A percentile compares a stretch with the other conserved stretches of the same genome.
Evolutionary conservation across 2,329 filamentous ascomycete species (phyloP).

Genomic region (Neophaeococcomyces aloes): DNA sequence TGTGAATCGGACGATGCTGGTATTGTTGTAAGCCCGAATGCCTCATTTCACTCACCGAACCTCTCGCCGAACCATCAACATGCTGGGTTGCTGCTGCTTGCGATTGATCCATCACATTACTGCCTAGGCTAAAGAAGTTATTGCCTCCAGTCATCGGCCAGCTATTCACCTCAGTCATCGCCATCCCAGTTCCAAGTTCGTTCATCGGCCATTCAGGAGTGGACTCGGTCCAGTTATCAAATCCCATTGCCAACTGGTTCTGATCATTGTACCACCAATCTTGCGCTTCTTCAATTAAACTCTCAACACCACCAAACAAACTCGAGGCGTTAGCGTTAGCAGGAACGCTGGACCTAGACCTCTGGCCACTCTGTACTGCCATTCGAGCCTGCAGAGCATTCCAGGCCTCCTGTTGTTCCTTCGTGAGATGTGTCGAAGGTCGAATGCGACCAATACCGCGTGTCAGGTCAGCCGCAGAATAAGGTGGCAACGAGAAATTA

Average conservation of each 20-base stretch:
- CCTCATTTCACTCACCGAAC: too few species aligned
- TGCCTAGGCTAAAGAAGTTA: too few species aligned
- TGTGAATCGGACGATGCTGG: too few species aligned
- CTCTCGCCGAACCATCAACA: too few species aligned
- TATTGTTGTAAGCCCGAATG: too few species aligned
- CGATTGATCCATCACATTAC: too few species aligned
- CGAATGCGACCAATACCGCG: slow-evolving; percentile 12
- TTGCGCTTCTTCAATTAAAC: slow-evolving; percentile 51
- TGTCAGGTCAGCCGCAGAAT: slow-evolving; percentile 21
- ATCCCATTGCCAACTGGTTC: slow-evolving; percentile 48
- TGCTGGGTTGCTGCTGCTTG: too few species aligned
- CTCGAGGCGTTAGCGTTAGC: slow-evolving; percentile 38
- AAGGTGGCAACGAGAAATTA: slow-evolving; percentile 20
- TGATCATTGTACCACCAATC: slow-evolving; percentile 58
- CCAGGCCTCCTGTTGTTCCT: slow-evolving; percentile 27
- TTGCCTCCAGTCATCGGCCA: too few species aligned
- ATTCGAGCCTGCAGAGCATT: slow-evolving; percentile 23
- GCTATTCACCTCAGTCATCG: background rate
- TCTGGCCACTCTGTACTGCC: slow-evolving; percentile 17
- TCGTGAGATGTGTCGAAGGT: slow-evolving; percentile 19
- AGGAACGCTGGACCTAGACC: slow-evolving; percentile 15
- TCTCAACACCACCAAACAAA: slow-evolving; percentile 51
- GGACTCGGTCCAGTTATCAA: slow-evolving; percentile 47
- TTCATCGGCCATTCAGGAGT: slow-evolving; percentile 16
- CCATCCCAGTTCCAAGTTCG: background rate